phyloP scores from a whole-genome alignment of 2,329 filamentous ascomycete species.

The Nannizziopsis arthrosporioides region DNA sequence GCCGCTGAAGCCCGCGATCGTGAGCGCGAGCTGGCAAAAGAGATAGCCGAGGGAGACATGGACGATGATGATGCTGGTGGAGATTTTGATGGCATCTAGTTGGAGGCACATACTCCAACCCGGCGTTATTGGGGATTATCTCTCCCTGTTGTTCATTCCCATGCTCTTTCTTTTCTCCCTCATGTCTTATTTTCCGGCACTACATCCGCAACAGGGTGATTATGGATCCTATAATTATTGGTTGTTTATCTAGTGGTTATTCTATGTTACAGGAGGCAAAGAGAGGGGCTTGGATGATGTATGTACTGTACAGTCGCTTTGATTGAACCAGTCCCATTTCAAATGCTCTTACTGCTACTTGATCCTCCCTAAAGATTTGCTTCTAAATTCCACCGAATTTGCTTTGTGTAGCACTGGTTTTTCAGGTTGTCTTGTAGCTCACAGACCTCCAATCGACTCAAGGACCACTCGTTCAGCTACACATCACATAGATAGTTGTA shows the following conservation, averaged over 20 bases:
- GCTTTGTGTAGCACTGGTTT: too few species aligned
- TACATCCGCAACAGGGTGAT: constrained; percentile 4
- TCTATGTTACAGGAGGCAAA: constrained; percentile 12
- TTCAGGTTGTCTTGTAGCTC: too few species aligned
- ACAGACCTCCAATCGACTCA: too few species aligned
- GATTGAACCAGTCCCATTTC: constrained; percentile 12
- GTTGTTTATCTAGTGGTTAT: constrained; percentile 2
- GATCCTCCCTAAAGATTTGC: background rate
- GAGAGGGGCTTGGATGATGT: constrained; percentile 12
- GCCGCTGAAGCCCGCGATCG: constrained; percentile 95
- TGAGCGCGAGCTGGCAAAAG: constrained; percentile 93
- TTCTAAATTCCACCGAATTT: background rate
- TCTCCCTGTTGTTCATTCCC: background rate
- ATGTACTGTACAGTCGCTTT: constrained; percentile 18
- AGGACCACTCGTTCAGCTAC: too few species aligned
- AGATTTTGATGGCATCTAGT: constrained; percentile 88
- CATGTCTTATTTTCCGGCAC: constrained; percentile 7
- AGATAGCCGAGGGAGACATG: constrained; percentile 94
- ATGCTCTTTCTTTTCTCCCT: constrained; percentile 3
- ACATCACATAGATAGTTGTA: too few species aligned
- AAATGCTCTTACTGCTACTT: constrained; percentile 7
- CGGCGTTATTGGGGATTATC: constrained; percentile 5
- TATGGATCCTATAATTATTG: constrained; percentile 1
- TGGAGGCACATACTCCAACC: constrained; percentile 5
- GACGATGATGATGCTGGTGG: constrained; percentile 93